phyloP scores from a whole-genome alignment of 805 yeast species.

The Nakazawaea holstii region DNA sequence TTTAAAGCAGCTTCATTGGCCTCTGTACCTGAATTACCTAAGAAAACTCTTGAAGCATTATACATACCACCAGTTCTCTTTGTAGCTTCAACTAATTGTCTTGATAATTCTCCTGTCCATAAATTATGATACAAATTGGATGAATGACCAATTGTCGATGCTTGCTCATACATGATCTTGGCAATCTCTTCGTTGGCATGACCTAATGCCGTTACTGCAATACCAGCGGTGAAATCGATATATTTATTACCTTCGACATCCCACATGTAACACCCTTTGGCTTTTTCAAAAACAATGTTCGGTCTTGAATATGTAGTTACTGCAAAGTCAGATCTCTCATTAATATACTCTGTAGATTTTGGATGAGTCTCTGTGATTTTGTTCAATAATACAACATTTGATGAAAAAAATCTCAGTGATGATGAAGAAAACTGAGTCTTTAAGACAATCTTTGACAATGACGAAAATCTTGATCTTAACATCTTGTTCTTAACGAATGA shows the following conservation, averaged over 20 bases:
- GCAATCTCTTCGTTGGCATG: constrained; percentile 77
- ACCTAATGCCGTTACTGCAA: constrained; percentile 94
- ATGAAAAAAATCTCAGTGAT: background rate
- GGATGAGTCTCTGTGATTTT: constrained; percentile 9
- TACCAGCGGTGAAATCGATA: constrained; percentile 92
- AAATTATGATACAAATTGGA: constrained; percentile 83
- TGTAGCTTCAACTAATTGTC: constrained; percentile 66
- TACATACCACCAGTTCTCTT: constrained; percentile 71
- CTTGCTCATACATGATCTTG: constrained; percentile 66
- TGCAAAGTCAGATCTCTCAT: constrained; percentile 45
- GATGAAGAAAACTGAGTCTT: too few species aligned
- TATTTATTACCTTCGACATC: constrained; percentile 76
- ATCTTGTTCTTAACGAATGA: background rate
- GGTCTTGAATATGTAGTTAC: constrained; percentile 84
- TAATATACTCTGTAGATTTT: constrained; percentile 32
- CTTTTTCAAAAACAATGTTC: constrained; percentile 68
- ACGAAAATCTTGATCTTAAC: background rate
- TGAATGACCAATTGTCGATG: constrained; percentile 67
- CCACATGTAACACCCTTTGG: constrained; percentile 74
- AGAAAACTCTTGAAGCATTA: constrained; percentile 67
- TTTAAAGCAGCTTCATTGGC: constrained; percentile 57
- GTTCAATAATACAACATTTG: background rate
- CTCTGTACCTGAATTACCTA: constrained; percentile 57
- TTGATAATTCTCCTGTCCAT: constrained; percentile 77
- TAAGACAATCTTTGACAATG: background rate